Conservation (phyloP, 139 green algal species). For the Chara braunii region DNA sequence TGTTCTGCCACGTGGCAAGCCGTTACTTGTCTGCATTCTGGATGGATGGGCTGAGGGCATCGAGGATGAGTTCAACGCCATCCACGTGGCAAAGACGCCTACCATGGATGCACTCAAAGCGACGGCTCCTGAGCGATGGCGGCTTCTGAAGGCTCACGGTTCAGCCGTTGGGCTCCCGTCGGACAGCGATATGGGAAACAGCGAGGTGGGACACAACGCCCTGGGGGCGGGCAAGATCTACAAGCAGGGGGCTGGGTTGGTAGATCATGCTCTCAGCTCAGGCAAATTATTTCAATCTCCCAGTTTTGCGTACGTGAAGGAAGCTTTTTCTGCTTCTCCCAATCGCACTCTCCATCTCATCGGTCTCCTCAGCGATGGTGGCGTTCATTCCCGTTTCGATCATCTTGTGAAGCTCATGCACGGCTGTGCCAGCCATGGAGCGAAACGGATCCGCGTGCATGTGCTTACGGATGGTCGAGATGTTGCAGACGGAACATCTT, state of each 20-base stretch:
- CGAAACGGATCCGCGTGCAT: constrained; percentile 78
- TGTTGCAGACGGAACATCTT: constrained; percentile 54
- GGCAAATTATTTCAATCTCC: too few relatives aligned
- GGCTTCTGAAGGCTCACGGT: constrained; percentile 72
- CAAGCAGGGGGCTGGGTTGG: constrained; percentile 55
- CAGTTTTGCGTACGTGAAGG: too few relatives aligned
- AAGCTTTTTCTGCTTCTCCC: too few relatives aligned
- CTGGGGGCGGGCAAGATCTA: constrained; percentile 82
- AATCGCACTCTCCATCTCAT: constrained; percentile 87
- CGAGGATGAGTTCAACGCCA: background rate
- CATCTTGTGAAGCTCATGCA: constrained; percentile 33
- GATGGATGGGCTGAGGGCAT: too few relatives aligned
- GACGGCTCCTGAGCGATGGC: constrained; percentile 31
- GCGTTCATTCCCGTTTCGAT: background rate
- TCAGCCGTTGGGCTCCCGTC: constrained; percentile 77
- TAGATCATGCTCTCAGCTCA: background rate
- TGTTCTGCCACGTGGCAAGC: too few relatives aligned
- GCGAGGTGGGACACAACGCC: constrained; percentile 82
- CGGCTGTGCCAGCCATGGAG: constrained; percentile 64
- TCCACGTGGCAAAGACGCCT: background rate
- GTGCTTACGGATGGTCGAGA: constrained; percentile 84
- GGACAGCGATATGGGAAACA: constrained; percentile 87
- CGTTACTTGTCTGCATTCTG: too few relatives aligned
- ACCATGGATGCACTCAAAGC: background rate
- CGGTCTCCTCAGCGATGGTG: constrained; percentile 61